Base-by-base conservation (phyloP, 768 basidiomycete species). In the Naganishia vaughanmartiniae region DNA sequence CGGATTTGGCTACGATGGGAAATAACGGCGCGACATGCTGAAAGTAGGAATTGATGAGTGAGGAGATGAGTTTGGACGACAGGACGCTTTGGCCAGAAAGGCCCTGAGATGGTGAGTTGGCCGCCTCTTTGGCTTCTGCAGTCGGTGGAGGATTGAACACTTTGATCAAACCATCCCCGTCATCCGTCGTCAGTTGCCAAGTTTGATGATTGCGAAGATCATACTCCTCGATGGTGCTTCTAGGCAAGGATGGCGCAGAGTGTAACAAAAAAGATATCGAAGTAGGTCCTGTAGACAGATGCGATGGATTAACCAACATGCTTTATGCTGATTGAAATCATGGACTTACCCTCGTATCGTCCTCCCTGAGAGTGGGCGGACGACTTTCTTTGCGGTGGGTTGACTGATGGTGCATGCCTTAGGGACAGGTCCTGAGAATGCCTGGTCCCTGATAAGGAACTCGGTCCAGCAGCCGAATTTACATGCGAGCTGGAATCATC, bases 1-100 rank as follows among this genome's bases (percentile, higher is more conserved):
- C 95, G 30, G 87, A 85, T 77, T 90, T 87, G 21, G 91, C 91
- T 70, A 98, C 87, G 74, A 99, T 85, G 14, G 96, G 95, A 69
- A 97, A 86, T 51, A 91, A 84, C n/a, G 91, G 91, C 1, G 91
- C 87, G 55, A 83, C 74, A 42, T 94, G 85, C n/a, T 93, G 89
- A 82, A 96, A 99, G 83, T 94, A 96, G 26, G 89, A 87, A 81
- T 98, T 98, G 76, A 96, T 84, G 54, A 97, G 87, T 66, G 86
- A 85, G 78, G 76, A 77, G 66, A 81, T 79, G 6, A 76, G 76
- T 24, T 78, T 74, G 3, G 74, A 74, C 9, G 77, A 76, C 17
- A 81, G 66, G 58, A 70, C 60, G 65, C 54, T 77, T 73, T 55
- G 66, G 24, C 54, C 48, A 10, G 56, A 69, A 28, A 63, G 60